Evolutionary conservation across 495 filamentous ascomycete species (phyloP).

Genomic region (Xylaria nigripes): DNA sequence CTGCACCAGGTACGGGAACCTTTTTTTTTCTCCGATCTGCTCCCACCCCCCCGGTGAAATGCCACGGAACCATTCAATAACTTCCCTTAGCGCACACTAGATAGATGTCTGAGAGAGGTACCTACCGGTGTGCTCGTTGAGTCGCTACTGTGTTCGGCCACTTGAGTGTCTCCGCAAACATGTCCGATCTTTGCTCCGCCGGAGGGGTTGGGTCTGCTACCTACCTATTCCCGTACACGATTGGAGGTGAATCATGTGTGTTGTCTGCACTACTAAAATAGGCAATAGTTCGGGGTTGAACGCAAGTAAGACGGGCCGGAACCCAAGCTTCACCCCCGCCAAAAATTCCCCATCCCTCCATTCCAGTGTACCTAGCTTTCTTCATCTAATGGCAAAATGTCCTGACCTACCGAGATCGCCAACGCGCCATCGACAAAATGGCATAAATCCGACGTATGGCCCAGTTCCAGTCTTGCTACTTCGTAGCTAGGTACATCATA

Average conservation of each 20-base stretch:
- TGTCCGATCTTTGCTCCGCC: constrained; percentile 3
- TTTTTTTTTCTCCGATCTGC: no score
- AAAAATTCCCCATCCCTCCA: neutral
- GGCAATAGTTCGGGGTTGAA: neutral
- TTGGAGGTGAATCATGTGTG: neutral
- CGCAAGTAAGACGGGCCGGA: neutral
- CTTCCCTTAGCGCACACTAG: no score
- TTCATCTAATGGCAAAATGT: neutral
- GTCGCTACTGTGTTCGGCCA: neutral
- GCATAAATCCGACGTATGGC: neutral
- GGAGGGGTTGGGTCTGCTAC: constrained; percentile 9
- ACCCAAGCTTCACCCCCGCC: neutral
- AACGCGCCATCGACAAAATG: constrained; percentile 1
- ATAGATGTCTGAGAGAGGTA: neutral
- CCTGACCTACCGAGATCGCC: constrained; percentile 2
- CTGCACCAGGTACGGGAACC: no score
- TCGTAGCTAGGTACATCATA: neutral
- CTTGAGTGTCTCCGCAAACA: constrained; percentile 6
- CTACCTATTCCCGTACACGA: no score
- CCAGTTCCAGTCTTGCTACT: neutral
- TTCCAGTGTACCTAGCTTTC: neutral
- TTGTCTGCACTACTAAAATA: neutral
- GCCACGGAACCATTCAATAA: no score
- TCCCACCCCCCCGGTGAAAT: no score
- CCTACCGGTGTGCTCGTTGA: no score